phyloP scores from a whole-genome alignment of 1,139 yeast genomes.

The Pichia sp. region DNA sequence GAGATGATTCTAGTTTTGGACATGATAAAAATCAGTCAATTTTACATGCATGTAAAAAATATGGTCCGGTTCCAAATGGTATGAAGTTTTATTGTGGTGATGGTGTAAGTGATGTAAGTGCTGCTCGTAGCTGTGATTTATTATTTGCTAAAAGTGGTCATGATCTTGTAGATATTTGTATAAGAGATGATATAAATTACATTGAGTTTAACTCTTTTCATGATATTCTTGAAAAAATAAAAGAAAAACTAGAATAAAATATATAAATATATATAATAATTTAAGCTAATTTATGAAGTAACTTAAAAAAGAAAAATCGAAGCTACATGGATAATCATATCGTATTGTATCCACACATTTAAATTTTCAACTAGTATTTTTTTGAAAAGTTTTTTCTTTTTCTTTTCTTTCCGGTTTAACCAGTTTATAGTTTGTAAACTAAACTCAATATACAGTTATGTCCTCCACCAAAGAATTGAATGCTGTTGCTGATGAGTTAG shows the following conservation, averaged over 20 bases:
- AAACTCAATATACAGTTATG: too few species aligned
- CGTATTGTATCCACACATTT: too few species aligned
- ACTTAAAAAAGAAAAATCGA: too few species aligned
- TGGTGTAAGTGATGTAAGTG: conserved; percentile 91
- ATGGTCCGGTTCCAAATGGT: not conserved
- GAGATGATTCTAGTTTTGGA: conserved; percentile 83
- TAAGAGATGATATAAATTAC: conserved; percentile 73
- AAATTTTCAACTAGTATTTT: too few species aligned
- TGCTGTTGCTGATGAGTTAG: too few species aligned
- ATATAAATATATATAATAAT: too few species aligned
- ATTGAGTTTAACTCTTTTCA: conserved; percentile 70
- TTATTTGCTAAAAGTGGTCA: conserved; percentile 90
- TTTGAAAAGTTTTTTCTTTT: too few species aligned
- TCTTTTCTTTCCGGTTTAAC: too few species aligned
- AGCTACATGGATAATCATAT: too few species aligned
- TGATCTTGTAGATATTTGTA: conserved; percentile 81
- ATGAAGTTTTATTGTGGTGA: conserved; percentile 83
- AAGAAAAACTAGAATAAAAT: not conserved
- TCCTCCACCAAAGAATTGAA: too few species aligned
- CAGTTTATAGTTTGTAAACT: too few species aligned
- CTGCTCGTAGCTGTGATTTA: conserved; percentile 90
- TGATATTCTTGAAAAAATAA: conserved; percentile 47
- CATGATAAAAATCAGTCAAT: conserved; percentile 59
- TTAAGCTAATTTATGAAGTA: too few species aligned
- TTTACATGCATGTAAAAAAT: not conserved